Evolutionary conservation across 768 basidiomycete species (phyloP).

Genomic region (Terana coerulea): DNA sequence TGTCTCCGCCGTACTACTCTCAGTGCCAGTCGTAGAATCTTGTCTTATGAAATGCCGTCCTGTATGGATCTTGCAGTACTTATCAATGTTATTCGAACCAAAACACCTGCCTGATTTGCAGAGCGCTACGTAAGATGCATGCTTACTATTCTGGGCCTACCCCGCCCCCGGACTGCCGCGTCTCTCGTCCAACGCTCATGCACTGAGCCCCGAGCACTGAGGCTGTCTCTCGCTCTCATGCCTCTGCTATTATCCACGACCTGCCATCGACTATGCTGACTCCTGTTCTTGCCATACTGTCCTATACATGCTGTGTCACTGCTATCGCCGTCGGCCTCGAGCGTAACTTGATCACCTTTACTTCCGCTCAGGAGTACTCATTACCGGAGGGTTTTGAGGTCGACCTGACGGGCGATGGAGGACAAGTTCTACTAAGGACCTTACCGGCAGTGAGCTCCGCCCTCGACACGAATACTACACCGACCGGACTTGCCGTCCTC

Average conservation of each 20-base stretch:
- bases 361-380: neutral
- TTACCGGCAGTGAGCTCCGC: neutral
- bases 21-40: constrained; percentile 20
- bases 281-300: neutral
- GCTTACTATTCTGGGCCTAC: too few species aligned
- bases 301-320: neutral
- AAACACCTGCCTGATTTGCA: neutral
- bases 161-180: constrained; percentile 4
- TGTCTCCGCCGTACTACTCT: constrained; percentile 25
- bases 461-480: neutral
- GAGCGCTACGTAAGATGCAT: too few species aligned
- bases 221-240: neutral
- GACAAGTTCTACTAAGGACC: neutral
- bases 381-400: neutral
- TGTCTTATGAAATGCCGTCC: neutral
- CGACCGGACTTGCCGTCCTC: constrained; percentile 29
- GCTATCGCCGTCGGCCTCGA: neutral
- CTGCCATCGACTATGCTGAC: neutral
- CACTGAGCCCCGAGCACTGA: neutral
- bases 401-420: neutral
- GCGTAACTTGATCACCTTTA: neutral
- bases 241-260: neutral
- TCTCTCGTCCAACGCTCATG: too few species aligned
- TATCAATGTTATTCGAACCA: neutral
- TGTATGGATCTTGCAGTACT: neutral